Base-by-base conservation (phyloP, 352 stramenopile genomes). In the Globisporangium splendens region DNA sequence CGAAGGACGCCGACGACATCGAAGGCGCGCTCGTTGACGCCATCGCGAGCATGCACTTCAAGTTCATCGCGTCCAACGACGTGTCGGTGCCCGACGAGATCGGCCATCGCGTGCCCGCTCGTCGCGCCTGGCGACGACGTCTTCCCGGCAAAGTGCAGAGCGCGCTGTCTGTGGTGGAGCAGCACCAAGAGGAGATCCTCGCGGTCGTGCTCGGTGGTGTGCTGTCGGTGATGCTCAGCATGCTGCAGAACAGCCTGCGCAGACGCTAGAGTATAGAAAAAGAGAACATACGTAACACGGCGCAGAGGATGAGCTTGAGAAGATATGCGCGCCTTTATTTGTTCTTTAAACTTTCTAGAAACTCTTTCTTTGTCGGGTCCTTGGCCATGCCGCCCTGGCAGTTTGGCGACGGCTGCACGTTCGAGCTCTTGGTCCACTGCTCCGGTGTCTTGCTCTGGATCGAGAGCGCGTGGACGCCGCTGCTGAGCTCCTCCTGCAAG, bases 371-470 rank as follows among this genome's bases (percentile, higher is more conserved):
- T 47, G 67, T 84, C 50, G 73, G 65, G 51, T 93, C 83, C 33
- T 75, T 75, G 39, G 68, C 67, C 82, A 94, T 91, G 53, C 85
- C 85, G 50, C 82, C 85, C 21, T 73, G 62, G 55, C 85, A 94
- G 56, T 74, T 86, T 18, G 85, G 85, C 51, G 85, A 94, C 21
- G 78, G 61, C 56, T 82, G 72, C 43, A 92, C 70, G 2, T 54
- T 49, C 55, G 60, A 69, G 51, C 69, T 88, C 51, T 62, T 65
- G n/a, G 72, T 68, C 93, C 93, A 98, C 67, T 98, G 93, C 44
- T 76, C 72, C 0, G 93, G 92, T 46, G 93, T 98, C 69, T 98
- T 98, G 68, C 92, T 91, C 47, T 97, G 68, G 61, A 98, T 98
- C 17, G 80, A 96, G 7, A 98, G 73, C n/a, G 96, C 94, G 73